phyloP scores from a whole-genome alignment of 768 basidiomycete genomes.

The Auriscalpium orientale region DNA sequence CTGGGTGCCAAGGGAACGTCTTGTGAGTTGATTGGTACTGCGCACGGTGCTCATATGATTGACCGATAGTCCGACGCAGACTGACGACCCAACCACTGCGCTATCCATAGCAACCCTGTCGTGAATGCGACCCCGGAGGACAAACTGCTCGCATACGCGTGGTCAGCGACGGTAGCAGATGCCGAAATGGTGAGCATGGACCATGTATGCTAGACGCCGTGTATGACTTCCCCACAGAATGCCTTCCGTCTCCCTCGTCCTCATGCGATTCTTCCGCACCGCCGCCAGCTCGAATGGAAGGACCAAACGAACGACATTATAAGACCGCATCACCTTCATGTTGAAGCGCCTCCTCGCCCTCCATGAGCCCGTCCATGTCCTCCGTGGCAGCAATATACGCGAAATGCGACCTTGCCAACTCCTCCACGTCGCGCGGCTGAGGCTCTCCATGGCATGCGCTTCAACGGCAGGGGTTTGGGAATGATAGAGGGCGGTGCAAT shows the following conservation, averaged over 20 bases:
- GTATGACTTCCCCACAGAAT: conserved; percentile 43
- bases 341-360: conserved; percentile 66
- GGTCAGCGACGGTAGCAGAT: conserved; percentile 69
- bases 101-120: too few species aligned
- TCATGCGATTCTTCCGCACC: conserved; percentile 69
- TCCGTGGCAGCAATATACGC: conserved; percentile 67
- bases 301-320: conserved; percentile 46
- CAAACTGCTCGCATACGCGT: conserved; percentile 69
- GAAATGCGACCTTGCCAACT: conserved; percentile 66
- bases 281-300: conserved; percentile 31
- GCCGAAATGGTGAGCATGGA: conserved; percentile 60
- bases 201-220: too few species aligned
- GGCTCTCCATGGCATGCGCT: conserved; percentile 80
- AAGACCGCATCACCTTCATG: conserved; percentile 66
- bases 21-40: conserved; percentile 5
- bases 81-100: too few species aligned
- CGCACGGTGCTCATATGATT: neutral
- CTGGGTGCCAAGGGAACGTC: conserved; percentile 77
- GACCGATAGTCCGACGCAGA: conserved; percentile 58
- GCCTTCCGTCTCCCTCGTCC: conserved; percentile 78
- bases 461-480: conserved; percentile 62
- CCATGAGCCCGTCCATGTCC: conserved; percentile 49
- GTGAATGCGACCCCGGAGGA: conserved; percentile 74
- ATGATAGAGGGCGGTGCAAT: conserved; percentile 42
- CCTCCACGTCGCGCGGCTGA: conserved; percentile 66